phyloP scores from a whole-genome alignment of 805 yeast genomes.

The Zygosaccharomyces gambellarensis region DNA sequence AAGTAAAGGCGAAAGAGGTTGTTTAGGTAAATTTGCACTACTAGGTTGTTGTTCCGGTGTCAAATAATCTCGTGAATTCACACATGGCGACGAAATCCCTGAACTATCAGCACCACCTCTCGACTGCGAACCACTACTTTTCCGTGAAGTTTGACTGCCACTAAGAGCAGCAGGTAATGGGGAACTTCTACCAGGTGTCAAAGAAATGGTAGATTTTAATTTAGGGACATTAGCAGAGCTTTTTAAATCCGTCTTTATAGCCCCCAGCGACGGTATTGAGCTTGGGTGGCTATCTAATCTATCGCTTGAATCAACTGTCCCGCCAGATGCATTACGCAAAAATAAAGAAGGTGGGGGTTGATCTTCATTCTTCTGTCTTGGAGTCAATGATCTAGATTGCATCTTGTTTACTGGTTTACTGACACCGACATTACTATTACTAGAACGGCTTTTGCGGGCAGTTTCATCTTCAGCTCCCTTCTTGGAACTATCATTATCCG shows the following conservation, averaged over 20 bases:
- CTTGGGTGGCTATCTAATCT: constrained; percentile 4
- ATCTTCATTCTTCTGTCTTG: constrained; percentile 18
- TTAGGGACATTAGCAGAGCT: constrained; percentile 17
- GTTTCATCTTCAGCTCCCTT: constrained; percentile 7
- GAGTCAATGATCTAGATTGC: constrained; percentile 27
- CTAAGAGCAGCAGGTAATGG: constrained; percentile 38
- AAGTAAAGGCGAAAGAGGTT: constrained; percentile 76
- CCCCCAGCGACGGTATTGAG: constrained; percentile 7
- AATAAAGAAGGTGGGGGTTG: constrained; percentile 1
- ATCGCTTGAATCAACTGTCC: not conserved
- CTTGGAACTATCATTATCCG: not conserved
- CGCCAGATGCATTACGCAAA: not conserved
- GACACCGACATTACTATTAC: constrained; percentile 9
- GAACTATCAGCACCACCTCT: constrained; percentile 34
- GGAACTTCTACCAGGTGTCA: constrained; percentile 52
- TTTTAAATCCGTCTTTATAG: constrained; percentile 14
- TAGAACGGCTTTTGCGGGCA: constrained; percentile 6
- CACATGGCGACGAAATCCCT: constrained; percentile 52
- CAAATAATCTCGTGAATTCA: constrained; percentile 43
- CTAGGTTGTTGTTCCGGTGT: constrained; percentile 34
- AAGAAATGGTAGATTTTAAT: constrained; percentile 28
- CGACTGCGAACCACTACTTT: constrained; percentile 37
- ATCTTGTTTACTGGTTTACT: constrained; percentile 14
- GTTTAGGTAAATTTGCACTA: constrained; percentile 37
- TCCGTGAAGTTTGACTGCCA: constrained; percentile 39